Percentiles rank a stretch among this genome's conserved stretches.
Evolutionary conservation across 257 asterid genomes (phyloP).

Genomic region (Fraxinus quadrangulata): DNA sequence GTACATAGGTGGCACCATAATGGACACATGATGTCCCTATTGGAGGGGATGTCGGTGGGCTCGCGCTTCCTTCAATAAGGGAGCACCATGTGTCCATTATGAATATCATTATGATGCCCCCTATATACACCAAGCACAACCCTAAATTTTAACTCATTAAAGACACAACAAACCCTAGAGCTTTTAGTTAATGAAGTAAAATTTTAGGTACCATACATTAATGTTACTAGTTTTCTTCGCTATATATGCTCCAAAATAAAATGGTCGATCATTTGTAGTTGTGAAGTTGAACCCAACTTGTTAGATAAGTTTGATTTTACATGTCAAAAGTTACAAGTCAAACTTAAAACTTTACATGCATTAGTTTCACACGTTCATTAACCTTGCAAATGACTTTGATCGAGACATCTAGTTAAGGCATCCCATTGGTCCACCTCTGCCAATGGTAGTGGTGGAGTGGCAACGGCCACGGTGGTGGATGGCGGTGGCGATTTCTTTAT

Average conservation of each 20-base stretch:
- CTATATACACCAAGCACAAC: too few species aligned
- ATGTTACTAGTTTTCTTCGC: neutral
- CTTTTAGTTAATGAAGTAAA: neutral
- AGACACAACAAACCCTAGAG: neutral
- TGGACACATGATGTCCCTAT: too few species aligned
- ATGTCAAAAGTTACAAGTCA: neutral
- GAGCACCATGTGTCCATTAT: too few species aligned
- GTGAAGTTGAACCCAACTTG: neutral
- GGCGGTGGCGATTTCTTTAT: neutral
- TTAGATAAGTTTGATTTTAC: neutral
- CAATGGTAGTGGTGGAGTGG: slow-evolving; percentile 2
- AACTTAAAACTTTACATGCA: neutral
- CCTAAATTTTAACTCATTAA: neutral
- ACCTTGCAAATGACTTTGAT: neutral
- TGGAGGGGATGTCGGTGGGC: too few species aligned
- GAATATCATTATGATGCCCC: too few species aligned
- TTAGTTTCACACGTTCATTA: neutral
- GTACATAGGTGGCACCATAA: too few species aligned
- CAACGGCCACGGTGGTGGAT: neutral
- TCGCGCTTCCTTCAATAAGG: too few species aligned
- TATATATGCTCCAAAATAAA: slow-evolving; percentile 14
- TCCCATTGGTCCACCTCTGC: neutral
- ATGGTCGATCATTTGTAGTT: slow-evolving; percentile 31
- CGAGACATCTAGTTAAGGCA: neutral
- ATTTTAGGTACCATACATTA: neutral